Base-by-base conservation (phyloP, 176 grass and related monocot genomes). In the Carex littledalei region DNA sequence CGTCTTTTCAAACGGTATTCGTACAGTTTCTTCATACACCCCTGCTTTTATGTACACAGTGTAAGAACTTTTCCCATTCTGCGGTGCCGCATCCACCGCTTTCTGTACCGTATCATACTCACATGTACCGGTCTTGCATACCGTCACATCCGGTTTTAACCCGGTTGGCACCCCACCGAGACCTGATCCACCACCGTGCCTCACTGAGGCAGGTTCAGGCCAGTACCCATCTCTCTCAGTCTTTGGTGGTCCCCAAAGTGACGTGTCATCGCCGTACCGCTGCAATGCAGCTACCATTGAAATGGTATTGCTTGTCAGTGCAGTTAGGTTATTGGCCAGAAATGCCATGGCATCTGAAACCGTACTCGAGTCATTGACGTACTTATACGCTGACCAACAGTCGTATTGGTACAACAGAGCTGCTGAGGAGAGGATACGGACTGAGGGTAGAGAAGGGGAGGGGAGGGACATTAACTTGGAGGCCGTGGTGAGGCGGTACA, bases 341-440 rank as follows among this genome's bases (percentile, higher is more conserved):
- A 85, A 98, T n/a, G 89, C 83, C 96, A 98, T 98, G 37, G 96
- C 93, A 79, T 92, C 96, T 62, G 83, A 87, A 80, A 98, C 75
- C 69, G 85, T 85, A 1, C 63, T n/a, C 21, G 93, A 90, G 78
- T 80, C 88, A 67, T 98, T 95, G 58, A 94, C 91, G 85, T 98
- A 94, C 87, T 95, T 95, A 89, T 92, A 91, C 0, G 93, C 91
- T 31, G 96, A 98, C 96, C 93, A 98, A 87, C 96, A 98, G 71
- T 98, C 96, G 86, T 98, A 95, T 62, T 95, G 91, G 84, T 98
- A 92, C 85, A 98, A 83, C 3, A 95, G 75, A 41, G 90, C 85
- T 24, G 96, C 86, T 47, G 93, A 91, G 69, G 93, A 87, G 18
- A 89, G 90, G 53, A 82, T 72, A 62, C 92, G 93, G 24, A 85